Conservation (phyloP, 2,329 filamentous ascomycete genomes). For the Ceratocystis alfenasii region DNA sequence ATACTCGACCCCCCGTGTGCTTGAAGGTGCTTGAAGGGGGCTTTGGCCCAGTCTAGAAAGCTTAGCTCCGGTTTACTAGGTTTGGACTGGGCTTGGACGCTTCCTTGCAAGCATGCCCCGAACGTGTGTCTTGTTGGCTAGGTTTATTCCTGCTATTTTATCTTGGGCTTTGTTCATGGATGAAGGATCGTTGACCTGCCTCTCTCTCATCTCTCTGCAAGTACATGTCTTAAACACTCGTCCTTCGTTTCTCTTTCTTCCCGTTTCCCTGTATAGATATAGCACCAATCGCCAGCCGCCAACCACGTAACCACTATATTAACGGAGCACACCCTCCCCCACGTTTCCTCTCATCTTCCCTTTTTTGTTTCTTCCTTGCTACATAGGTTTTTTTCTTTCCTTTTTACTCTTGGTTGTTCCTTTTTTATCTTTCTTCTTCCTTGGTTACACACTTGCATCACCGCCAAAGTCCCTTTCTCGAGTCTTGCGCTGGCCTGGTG, state of each 20-base stretch:
- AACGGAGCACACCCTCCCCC: neutral
- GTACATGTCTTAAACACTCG: neutral
- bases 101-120: neutral
- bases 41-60: no score
- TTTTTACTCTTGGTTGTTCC: neutral
- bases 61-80: no score
- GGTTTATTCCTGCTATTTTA: constrained; percentile 5
- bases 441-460: neutral
- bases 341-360: neutral
- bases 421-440: constrained; percentile 4
- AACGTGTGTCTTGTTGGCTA: no score
- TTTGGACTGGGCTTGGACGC: neutral
- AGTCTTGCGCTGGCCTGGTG: neutral
- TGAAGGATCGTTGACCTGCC: neutral
- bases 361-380: neutral
- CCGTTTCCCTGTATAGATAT: neutral
- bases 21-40: no score
- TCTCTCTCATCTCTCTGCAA: no score
- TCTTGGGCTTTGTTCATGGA: neutral
- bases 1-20: no score
- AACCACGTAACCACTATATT: constrained; percentile 10
- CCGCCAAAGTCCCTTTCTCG: neutral
- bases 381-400: neutral
- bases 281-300: neutral
- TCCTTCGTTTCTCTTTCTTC: constrained; percentile 1